Base-by-base conservation (phyloP, 1,284 basidiomycete species). In the Microbotryomycetes sp. region DNA sequence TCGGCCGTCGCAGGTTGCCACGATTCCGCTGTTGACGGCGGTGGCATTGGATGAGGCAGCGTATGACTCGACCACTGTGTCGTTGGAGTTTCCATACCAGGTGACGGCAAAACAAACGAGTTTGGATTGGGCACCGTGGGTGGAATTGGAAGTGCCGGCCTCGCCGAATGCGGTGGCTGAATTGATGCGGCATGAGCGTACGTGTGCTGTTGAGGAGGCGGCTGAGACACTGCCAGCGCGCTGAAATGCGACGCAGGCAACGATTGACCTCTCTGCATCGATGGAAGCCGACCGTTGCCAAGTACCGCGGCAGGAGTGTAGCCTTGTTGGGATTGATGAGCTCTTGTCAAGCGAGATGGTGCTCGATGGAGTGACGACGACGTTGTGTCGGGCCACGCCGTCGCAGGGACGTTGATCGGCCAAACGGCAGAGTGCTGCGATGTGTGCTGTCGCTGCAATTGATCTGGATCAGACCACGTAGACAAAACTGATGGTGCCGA, bases 261-360 rank as follows among this genome's bases (percentile, higher is more conserved):
- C 31, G 52, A 22, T 9, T 25, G 32, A 36, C 32, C 19, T 54
- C 30, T 4, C 19, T n/a, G 15, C 30, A 36, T 14, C 19, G 36
- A 19, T 19, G 36, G 19, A 42, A 23, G 26, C 14, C 31, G 52
- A 9, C 31, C 19, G 52, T 7, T 29, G 30, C 3, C 19, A 12
- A 7, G 23, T 7, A 36, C n/a, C 16, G n/a, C 5, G 3, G 52
- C 5, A 4, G 28, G 46, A 5, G 46, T 47, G 55, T 32, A 57
- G n/a, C 55, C 55, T 36, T 57, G 55, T 26, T 57, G 55, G 22
- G 36, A 31, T 28, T 57, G 55, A 36, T 57, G 55, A 6, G 48
- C 22, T 5, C 28, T 30, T 14, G 55, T 57, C 46, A 57, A 48
- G 0, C 55, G 55, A 9, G 28, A 31, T 1, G 55, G 55, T 4